Evolutionary conservation across 495 filamentous ascomycete genomes (phyloP), one percentile per base, ranked within the genome.

Genomic region (Annulohypoxylon nitens): DNA sequence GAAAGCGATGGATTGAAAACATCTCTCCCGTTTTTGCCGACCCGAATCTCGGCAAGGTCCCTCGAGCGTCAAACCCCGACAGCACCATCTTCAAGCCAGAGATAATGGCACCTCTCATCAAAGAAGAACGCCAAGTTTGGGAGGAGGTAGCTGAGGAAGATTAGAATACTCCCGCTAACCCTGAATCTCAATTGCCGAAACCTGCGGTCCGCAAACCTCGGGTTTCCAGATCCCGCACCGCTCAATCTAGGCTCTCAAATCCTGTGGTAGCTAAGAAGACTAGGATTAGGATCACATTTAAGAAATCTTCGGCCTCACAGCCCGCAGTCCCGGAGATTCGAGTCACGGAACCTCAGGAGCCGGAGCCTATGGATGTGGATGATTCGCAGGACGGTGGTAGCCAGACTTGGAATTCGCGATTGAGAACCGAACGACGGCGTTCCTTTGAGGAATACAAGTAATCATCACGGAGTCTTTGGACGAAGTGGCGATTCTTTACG

Each of bases 21-120:
- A 96, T 99, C 77, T 90, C 93, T 4, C 90, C 92, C 0, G 93
- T 98, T 3, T 97, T 99, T 69, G 88, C 93, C 30, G 91, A 91
- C 71, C 92, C 92, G 53, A 81, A 76, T 11, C 64, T 86, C 5
- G 75, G 75, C 41, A 83, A 82, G 67, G 86, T 88, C n/a, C 86
- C 86, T 41, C 76, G 86, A 23, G 75, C 64, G 4, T 58, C 71
- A 2, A 81, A 86, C 34, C 69, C 77, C 26, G 80, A 65, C 16
- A 88, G 83, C 59, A 82, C 79, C 2, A 90, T 97, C 58, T 97
- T 95, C 78, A 87, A 88, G 70, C 75, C 80, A 3, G 81, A 75
- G 9, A 78, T 82, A 59, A 88, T 88, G 86, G 74, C 78, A 0
- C 83, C 84, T 43, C 75, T 83, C 62, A 86, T 93, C 64, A 88